Conservation (phyloP, 176 grass and related monocot species). For the maize (Zea mays) region Zm-B73-REFERENCE-NAM-5.0 NC_050098.1:113589501-113590000, state of each 20-base stretch:
- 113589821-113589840: conserved; percentile 33
- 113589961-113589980: conserved; percentile 46
- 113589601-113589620: background rate
- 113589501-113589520: conserved; percentile 35
- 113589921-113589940: conserved; percentile 33
- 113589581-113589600: conserved; percentile 29
- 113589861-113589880: conserved; percentile 42
- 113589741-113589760: conserved; percentile 63
- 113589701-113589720: conserved; percentile 15
- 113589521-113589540: conserved; percentile 7
- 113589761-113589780: conserved; percentile 54
- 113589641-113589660: background rate
- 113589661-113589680: background rate
- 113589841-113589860: conserved; percentile 64
- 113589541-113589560: conserved; percentile 50
- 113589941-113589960: conserved; percentile 45
- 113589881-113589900: conserved; percentile 5
- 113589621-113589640: conserved; percentile 34
- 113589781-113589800: conserved; percentile 41
- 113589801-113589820: conserved; percentile 35
- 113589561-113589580: conserved; percentile 5
- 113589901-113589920: conserved; percentile 13
- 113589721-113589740: conserved; percentile 54
- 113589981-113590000: conserved; percentile 38
- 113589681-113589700: conserved; percentile 70